Percentiles rank a stretch among this genome's conserved stretches.
These are phyloP conservation scores for Tubosaeta sp. DNA, from an alignment of 768 basidiomycete genomes.

Conservation along the genomic window DNA sequence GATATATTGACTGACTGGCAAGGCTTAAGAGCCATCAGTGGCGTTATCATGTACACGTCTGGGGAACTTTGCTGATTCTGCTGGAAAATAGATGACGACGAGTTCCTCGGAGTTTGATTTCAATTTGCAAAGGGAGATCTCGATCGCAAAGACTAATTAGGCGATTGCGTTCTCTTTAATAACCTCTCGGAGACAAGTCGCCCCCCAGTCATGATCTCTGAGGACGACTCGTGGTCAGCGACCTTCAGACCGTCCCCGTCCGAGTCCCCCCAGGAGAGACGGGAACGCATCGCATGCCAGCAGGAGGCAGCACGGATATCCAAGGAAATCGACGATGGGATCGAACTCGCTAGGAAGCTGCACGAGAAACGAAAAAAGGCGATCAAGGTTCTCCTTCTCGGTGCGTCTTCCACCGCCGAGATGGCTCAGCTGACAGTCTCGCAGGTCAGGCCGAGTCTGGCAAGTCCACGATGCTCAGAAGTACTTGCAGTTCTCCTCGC, in stretches of 20 bases:
- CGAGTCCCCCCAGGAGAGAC: conserved; percentile 8
- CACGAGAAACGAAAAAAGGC: conserved; percentile 25
- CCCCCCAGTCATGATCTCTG: background rate
- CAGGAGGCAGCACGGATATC: conserved; percentile 24
- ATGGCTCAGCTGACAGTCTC: background rate
- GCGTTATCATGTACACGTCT: no score
- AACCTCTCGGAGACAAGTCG: background rate
- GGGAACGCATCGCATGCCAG: conserved; percentile 11
- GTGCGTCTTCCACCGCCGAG: background rate
- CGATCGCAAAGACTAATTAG: background rate
- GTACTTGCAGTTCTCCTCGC: background rate
- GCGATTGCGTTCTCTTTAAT: background rate
- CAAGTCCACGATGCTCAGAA: conserved; percentile 31
- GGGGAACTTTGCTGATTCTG: no score
- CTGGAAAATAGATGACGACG: no score
- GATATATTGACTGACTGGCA: no score
- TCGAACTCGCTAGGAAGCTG: conserved; percentile 21
- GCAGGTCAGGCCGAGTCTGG: conserved; percentile 30
- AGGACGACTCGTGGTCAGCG: conserved; percentile 22
- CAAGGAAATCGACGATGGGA: conserved; percentile 27
- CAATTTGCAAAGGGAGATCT: no score
- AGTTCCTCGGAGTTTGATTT: no score
- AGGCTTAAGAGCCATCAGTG: no score
- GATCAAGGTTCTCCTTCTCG: conserved; percentile 28
- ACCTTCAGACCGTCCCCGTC: conserved; percentile 16